phyloP scores from a whole-genome alignment of 2,329 filamentous ascomycete species.

The Magnaporthales sp. region DNA sequence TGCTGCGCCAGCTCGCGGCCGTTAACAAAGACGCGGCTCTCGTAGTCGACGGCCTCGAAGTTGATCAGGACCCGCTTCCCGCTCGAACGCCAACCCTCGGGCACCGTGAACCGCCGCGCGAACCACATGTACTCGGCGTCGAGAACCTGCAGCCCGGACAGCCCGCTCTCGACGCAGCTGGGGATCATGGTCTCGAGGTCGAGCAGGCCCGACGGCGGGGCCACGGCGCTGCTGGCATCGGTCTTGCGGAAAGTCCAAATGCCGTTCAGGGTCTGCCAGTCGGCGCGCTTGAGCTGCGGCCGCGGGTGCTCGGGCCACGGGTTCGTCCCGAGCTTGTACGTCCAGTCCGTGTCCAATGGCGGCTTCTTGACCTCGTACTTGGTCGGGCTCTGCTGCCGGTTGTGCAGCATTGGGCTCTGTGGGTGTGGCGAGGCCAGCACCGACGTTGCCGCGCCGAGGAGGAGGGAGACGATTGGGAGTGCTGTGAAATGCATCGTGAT shows the following conservation, averaged over 20 bases:
- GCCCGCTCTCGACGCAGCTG: constrained; percentile 20
- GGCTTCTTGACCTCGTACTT: constrained; percentile 28
- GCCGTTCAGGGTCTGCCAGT: constrained; percentile 50
- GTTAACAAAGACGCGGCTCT: constrained; percentile 51
- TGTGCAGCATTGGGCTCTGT: not conserved
- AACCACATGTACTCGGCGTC: constrained; percentile 38
- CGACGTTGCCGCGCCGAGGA: not conserved
- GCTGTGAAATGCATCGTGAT: not conserved
- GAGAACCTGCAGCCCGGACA: constrained; percentile 38
- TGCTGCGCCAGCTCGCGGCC: constrained; percentile 41
- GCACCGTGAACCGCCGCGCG: constrained; percentile 40
- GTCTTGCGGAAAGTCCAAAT: constrained; percentile 42
- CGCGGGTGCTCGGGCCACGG: constrained; percentile 52
- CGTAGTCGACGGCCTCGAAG: constrained; percentile 51
- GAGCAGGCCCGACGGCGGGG: constrained; percentile 18
- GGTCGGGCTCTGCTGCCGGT: not conserved
- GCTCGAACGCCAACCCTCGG: constrained; percentile 28
- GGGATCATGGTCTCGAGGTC: constrained; percentile 26
- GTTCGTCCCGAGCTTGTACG: constrained; percentile 37
- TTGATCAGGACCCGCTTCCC: constrained; percentile 38
- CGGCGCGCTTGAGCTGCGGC: constrained; percentile 40
- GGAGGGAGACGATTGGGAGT: not conserved
- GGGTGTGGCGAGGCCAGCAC: not conserved
- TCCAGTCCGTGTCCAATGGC: constrained; percentile 43
- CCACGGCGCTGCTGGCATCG: constrained; percentile 16